A percentile compares a stretch with the other conserved stretches of the same genome.
These are phyloP conservation scores for Calycina marina DNA, from an alignment of 2,329 filamentous ascomycete species.

Conservation along the genomic window DNA sequence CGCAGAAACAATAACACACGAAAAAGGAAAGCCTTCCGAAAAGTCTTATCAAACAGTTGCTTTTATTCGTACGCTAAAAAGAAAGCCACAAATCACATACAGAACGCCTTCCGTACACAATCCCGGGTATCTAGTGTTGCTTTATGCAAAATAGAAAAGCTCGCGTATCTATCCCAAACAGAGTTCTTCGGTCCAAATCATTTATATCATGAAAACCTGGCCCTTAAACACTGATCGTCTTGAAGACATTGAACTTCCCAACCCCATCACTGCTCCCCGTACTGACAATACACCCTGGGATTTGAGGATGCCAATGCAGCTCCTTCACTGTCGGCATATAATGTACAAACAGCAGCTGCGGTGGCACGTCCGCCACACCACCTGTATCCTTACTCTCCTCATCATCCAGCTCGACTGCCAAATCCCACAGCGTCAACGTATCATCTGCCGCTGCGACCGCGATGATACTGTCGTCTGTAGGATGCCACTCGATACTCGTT, in stretches of 20 bases:
- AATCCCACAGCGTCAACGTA: slow-evolving; percentile 90
- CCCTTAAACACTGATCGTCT: slow-evolving; percentile 63
- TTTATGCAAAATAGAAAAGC: too few species aligned
- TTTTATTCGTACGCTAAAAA: too few species aligned
- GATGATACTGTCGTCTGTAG: slow-evolving; percentile 89
- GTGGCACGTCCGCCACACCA: slow-evolving; percentile 78
- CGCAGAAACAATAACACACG: too few species aligned
- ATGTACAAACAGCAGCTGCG: slow-evolving; percentile 91
- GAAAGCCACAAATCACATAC: too few species aligned
- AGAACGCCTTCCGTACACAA: too few species aligned
- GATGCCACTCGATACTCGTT: slow-evolving; percentile 93
- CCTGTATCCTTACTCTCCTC: slow-evolving; percentile 88
- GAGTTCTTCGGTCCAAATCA: too few species aligned
- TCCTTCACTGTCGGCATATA: slow-evolving; percentile 94
- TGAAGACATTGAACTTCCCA: slow-evolving; percentile 58
- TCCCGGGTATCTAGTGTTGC: too few species aligned
- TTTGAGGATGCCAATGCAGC: slow-evolving; percentile 94
- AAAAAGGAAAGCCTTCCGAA: too few species aligned
- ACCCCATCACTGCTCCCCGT: slow-evolving; percentile 57
- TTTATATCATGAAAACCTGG: too few species aligned
- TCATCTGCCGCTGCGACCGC: slow-evolving; percentile 86
- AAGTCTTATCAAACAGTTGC: too few species aligned
- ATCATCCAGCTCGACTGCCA: slow-evolving; percentile 91
- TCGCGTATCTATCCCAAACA: too few species aligned
- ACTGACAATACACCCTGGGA: slow-evolving; percentile 75